Evolutionary conservation across 306 rosid genomes (phyloP), one percentile per base, ranked within the genome.

Genomic region (Ammopiptanthus mongolicus): DNA sequence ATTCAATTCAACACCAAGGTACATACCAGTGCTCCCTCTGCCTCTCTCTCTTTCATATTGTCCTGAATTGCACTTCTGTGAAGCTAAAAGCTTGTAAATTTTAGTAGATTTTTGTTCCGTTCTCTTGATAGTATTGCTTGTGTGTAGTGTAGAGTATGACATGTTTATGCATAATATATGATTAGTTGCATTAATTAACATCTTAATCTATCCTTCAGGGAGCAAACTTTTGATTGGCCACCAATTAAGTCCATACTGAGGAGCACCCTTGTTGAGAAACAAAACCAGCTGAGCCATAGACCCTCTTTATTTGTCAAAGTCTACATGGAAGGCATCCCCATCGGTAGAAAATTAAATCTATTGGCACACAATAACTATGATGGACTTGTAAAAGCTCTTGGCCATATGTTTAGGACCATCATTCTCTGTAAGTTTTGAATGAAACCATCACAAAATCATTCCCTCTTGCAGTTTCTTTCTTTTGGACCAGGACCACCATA

Each of bases 251-350:
- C 86, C 10, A 71, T 61, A 60, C 69, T 86, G 82, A 81, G 87
- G 48, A 78, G 78, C 82, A 75, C 75, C 13, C 75, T 77, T n/a
- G 80, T 52, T 57, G 87, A 79, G 57, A 80, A 71, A 66, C 83
- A 81, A 34, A 55, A 67, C 48, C 77, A 53, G 17, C 28, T 25
- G 9, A 48, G 50, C 14, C 87, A 78, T 25, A 74, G 57, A 31
- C 34, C 87, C 11, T 85, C 81, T 52, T 80, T 77, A 1, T 86
- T 86, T 80, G 85, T 86, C 2, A 86, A 83, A 61, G 85, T 86
- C 8, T 83, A 86, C 22, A 80, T 83, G 87, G 89, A 86, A 77
- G 89, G 89, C 29, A 86, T 83, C 8, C 87, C 85, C 28, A 86
- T 86, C 0, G 89, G 89, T 12, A 80, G 89, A 74, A 86, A 86